Conservation (phyloP, 1,139 yeast species). For the Suhomyces bolitotheri region DNA sequence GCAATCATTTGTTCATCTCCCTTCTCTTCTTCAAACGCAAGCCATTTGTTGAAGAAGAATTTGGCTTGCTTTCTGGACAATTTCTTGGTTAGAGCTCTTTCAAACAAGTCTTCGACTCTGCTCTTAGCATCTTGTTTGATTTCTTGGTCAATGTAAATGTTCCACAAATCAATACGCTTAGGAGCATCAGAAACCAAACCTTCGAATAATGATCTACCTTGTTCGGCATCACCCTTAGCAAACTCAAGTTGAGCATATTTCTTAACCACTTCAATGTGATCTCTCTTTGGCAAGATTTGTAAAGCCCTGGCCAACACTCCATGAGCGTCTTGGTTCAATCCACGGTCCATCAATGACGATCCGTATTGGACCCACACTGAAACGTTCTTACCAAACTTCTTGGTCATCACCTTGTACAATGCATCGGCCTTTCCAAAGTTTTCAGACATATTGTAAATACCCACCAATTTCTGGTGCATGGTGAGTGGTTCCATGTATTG, state of each 20-base stretch:
- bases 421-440: slow-evolving; percentile 69
- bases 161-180: slow-evolving; percentile 92
- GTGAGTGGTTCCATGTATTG: slow-evolving; percentile 87
- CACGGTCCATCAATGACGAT: slow-evolving; percentile 65
- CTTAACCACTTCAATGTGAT: slow-evolving; percentile 77
- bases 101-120: slow-evolving; percentile 76
- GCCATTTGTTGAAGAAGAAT: slow-evolving; percentile 93
- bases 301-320: slow-evolving; percentile 71
- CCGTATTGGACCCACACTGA: slow-evolving; percentile 82
- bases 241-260: slow-evolving; percentile 91
- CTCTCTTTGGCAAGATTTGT: slow-evolving; percentile 68
- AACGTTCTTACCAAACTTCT: slow-evolving; percentile 76
- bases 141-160: slow-evolving; percentile 91
- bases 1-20: slow-evolving; percentile 74
- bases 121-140: slow-evolving; percentile 58
- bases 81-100: slow-evolving; percentile 69
- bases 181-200: slow-evolving; percentile 90
- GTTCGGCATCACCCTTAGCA: slow-evolving; percentile 83
- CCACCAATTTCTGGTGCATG: slow-evolving; percentile 77
- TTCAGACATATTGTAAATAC: slow-evolving; percentile 73
- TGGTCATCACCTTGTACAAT: slow-evolving; percentile 64
- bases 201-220: slow-evolving; percentile 92
- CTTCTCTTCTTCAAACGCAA: slow-evolving; percentile 67
- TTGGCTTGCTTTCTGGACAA: slow-evolving; percentile 90
- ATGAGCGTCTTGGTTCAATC: slow-evolving; percentile 61